Evolutionary conservation across 2,329 filamentous ascomycete genomes (phyloP), one percentile per base, ranked within the genome.

Genomic region (Aspergillus piperis): DNA sequence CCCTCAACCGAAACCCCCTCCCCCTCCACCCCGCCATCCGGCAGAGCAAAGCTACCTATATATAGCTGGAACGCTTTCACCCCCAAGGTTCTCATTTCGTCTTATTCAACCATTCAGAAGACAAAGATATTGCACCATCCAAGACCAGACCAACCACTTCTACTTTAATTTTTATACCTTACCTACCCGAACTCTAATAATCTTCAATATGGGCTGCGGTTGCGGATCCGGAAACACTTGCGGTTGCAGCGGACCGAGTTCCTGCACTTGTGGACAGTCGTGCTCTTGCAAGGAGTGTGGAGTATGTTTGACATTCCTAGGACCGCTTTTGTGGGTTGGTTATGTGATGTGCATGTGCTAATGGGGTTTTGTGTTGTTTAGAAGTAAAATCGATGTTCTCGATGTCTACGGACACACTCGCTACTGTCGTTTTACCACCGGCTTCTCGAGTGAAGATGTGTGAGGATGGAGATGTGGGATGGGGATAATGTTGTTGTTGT

Each of bases 201-300:
- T 17, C 51, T 42, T 30, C 27, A 72, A 11, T 52, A 76, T 76
- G 74, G 72, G 64, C 48, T 77, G 75, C 54, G 66, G 60, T 55
- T 77, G 75, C 58, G 71, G 71, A 68, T 62, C 69, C 17, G 72
- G 73, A 66, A 64, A 64, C n/a, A 68, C 57, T 51, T 77, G 75
- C 58, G 64, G 56, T 61, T 77, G 75, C 63, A 63, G 61, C 11
- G 75, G 74, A 56, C 59, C 70, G 19, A 65, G 70, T 49, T 65
- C 52, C 59, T 77, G 75, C 63, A 70, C 70, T 58, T 77, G 75
- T 61, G 66, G 67, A 48, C 67, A 68, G 58, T 67, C 63, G 61
- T 77, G 75, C 62, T 54, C 66, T 64, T 77, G 75, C 70, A 72
- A 74, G 69, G 68, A 70, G 68, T 77, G 75, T 65, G 73, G 73